Evolutionary conservation across 2,329 filamentous ascomycete species (phyloP).

Genomic region (Byssochlamys sp.): DNA sequence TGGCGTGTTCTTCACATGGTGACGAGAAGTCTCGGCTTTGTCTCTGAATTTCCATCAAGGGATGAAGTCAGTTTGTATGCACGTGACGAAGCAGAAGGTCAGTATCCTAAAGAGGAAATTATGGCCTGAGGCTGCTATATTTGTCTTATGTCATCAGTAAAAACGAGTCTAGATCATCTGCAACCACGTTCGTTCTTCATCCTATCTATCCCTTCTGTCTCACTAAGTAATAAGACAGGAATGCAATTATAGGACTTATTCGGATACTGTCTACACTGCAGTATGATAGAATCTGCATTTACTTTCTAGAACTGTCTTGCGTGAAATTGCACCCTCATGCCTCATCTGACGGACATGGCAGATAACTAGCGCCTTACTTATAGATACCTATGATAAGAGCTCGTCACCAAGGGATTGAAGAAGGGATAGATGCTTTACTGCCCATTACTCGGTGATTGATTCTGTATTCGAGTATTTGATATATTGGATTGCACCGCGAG

Average conservation of each 20-base stretch:
- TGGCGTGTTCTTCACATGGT: neutral
- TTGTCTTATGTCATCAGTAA: too few species aligned
- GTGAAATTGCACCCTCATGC: neutral
- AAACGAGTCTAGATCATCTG: too few species aligned
- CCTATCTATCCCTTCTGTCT: neutral
- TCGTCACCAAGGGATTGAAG: neutral
- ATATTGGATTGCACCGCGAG: neutral
- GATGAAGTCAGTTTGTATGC: neutral
- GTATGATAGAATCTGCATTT: neutral
- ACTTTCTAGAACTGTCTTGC: neutral
- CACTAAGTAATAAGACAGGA: neutral
- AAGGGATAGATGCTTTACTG: neutral
- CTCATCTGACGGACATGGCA: neutral
- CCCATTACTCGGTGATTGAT: neutral
- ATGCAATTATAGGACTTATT: neutral
- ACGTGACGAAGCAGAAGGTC: neutral
- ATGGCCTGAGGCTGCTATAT: too few species aligned
- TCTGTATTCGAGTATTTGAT: neutral
- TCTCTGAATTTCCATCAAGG: neutral
- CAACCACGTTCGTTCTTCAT: neutral
- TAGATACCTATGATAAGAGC: neutral
- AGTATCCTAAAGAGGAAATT: neutral
- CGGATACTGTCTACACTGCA: neutral
- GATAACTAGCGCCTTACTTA: neutral
- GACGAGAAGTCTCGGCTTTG: neutral